Evolutionary conservation across 495 filamentous ascomycete species (phyloP).

Genomic region (Aspergillus nidulans): DNA sequence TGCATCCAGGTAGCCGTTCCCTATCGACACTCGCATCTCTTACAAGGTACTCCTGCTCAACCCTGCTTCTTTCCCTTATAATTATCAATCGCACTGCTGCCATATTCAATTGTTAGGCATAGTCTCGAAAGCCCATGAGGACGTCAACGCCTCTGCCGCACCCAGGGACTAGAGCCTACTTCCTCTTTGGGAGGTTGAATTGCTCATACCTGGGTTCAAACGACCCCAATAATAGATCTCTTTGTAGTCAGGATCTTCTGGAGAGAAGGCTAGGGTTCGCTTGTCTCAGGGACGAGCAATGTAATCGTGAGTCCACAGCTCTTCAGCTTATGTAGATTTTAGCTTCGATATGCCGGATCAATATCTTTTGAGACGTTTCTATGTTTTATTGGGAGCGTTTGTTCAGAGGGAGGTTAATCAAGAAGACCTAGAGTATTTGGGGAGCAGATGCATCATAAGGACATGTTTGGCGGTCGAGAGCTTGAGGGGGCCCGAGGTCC

Average conservation of each 20-base stretch:
- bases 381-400: background rate
- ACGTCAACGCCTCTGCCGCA: conserved; percentile 77
- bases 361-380: background rate
- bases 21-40: conserved; percentile 39
- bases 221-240: background rate
- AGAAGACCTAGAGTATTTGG: no score
- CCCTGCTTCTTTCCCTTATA: conserved; percentile 46
- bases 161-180: conserved; percentile 60
- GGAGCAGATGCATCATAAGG: no score
- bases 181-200: conserved; percentile 18
- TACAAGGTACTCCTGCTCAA: conserved; percentile 41
- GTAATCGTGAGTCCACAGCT: conserved; percentile 3
- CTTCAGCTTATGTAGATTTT: conserved; percentile 4
- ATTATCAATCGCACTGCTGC: conserved; percentile 49
- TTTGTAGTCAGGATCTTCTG: conserved; percentile 1
- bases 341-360: conserved; percentile 1
- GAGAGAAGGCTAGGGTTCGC: background rate
- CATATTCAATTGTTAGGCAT: conserved; percentile 68
- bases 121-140: conserved; percentile 64
- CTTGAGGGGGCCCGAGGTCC: no score
- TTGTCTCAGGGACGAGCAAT: conserved; percentile 4
- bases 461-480: no score
- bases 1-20: conserved; percentile 53
- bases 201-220: background rate
- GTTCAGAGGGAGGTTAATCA: background rate